Evolutionary conservation across 169 alveolate species (phyloP).

Genomic region (Plasmodium gaboni): DNA sequence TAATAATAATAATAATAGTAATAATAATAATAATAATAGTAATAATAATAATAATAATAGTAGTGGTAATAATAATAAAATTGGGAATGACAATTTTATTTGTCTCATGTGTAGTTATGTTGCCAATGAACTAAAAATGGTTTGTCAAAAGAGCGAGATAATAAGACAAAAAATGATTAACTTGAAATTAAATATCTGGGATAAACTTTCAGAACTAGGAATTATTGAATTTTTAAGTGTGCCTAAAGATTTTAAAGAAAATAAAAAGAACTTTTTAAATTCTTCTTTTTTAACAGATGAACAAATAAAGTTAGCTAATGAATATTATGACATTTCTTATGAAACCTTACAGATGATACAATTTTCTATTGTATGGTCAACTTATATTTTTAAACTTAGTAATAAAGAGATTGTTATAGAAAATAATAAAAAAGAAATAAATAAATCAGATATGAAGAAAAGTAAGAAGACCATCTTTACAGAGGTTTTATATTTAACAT

Average conservation of each 20-base stretch:
- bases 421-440: conserved; percentile 43
- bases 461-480: conserved; percentile 59
- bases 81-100: conserved; percentile 31
- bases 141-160: conserved; percentile 66
- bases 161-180: conserved; percentile 61
- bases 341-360: conserved; percentile 71
- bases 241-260: conserved; percentile 69
- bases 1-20: not conserved
- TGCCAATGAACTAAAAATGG: conserved; percentile 50
- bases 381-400: conserved; percentile 59
- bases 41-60: not conserved
- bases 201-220: conserved; percentile 58
- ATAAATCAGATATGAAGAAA: conserved; percentile 36
- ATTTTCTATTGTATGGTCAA: conserved; percentile 69
- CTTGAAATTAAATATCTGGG: conserved; percentile 51
- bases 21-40: not conserved
- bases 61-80: not conserved
- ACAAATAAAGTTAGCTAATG: conserved; percentile 68
- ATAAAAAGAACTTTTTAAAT: conserved; percentile 43
- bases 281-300: conserved; percentile 68
- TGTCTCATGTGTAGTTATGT: conserved; percentile 75
- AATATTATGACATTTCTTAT: conserved; percentile 61
- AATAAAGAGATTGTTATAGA: conserved; percentile 56
- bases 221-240: conserved; percentile 69
- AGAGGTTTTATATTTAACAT: conserved; percentile 67